These are phyloP conservation scores for Cryphonectria naterciae DNA, from an alignment of 2,329 filamentous ascomycete species.

Conservation along the genomic window DNA sequence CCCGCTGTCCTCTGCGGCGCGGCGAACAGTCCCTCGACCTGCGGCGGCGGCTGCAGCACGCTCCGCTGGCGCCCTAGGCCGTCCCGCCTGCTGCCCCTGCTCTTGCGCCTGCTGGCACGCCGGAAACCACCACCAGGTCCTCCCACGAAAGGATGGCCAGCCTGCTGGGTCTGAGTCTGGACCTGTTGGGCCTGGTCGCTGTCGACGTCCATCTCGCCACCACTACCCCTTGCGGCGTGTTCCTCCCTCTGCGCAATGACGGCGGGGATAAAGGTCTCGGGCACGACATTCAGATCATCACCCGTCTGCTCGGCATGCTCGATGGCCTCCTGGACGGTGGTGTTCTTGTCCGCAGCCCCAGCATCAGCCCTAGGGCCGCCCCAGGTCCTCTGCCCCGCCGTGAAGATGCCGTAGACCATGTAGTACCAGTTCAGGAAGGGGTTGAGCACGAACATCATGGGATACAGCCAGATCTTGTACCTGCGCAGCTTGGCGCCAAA, in stretches of 20 bases:
- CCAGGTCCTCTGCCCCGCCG: slow-evolving; percentile 92
- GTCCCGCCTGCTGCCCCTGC: slow-evolving; percentile 36
- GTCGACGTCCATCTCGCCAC: neutral
- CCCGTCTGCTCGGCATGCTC: slow-evolving; percentile 77
- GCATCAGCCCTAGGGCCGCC: slow-evolving; percentile 91
- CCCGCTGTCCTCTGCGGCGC: slow-evolving; percentile 69
- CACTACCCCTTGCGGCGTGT: slow-evolving; percentile 33
- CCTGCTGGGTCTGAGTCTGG: neutral
- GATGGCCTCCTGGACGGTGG: slow-evolving; percentile 80
- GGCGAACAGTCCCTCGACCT: slow-evolving; percentile 78
- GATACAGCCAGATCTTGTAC: slow-evolving; percentile 94
- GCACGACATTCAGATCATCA: slow-evolving; percentile 87
- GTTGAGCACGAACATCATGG: slow-evolving; percentile 92
- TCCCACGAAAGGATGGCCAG: slow-evolving; percentile 28
- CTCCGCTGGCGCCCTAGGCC: slow-evolving; percentile 54
- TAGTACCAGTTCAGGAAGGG: slow-evolving; percentile 99
- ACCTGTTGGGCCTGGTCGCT: neutral
- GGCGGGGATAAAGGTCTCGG: slow-evolving; percentile 77
- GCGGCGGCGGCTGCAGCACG: slow-evolving; percentile 72
- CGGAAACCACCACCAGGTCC: neutral
- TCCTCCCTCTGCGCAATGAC: slow-evolving; percentile 51
- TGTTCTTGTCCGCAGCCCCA: slow-evolving; percentile 74
- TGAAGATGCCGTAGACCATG: slow-evolving; percentile 97
- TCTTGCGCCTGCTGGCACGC: slow-evolving; percentile 21
- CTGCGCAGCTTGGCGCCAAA: slow-evolving; percentile 85